phyloP scores from a whole-genome alignment of 2,329 filamentous ascomycete species.

The Colletotrichum sp. region DNA sequence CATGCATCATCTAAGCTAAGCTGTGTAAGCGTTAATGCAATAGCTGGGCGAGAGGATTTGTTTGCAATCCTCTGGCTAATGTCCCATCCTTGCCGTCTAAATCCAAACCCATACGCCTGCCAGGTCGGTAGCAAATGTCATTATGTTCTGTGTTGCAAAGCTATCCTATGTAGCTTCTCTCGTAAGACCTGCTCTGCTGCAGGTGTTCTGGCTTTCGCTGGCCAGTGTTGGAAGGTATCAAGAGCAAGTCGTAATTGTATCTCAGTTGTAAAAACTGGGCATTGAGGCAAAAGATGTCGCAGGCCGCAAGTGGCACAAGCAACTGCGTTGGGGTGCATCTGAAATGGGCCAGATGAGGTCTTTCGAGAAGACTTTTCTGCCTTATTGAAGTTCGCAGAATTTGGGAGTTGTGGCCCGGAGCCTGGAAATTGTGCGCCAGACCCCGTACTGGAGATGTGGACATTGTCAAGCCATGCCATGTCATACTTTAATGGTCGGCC shows the following conservation, averaged over 20 bases:
- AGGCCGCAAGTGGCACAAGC: constrained; percentile 2
- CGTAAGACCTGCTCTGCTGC: constrained; percentile 1
- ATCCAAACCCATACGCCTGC: not conserved
- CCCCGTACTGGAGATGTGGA: not conserved
- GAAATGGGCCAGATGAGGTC: not conserved
- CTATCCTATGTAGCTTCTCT: not conserved
- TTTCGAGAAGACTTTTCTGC: not conserved
- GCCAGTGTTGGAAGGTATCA: constrained; percentile 8
- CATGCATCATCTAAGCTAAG: not conserved
- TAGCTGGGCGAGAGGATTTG: not conserved
- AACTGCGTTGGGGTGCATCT: constrained; percentile 1
- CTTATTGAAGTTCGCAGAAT: not conserved
- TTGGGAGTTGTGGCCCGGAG: not conserved
- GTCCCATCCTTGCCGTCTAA: not conserved
- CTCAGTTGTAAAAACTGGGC: not conserved
- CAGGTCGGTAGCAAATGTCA: not conserved
- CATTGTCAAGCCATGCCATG: constrained; percentile 3
- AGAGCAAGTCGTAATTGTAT: constrained; percentile 17
- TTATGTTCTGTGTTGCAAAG: not conserved
- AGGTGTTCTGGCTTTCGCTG: not conserved
- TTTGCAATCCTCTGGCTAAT: not conserved
- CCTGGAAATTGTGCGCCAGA: not conserved
- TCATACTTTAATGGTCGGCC: not conserved
- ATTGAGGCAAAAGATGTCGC: not conserved
- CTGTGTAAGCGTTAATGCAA: not conserved